Base-by-base conservation (phyloP, 495 filamentous ascomycete species). In the Astrothelium macrocarpum region DNA sequence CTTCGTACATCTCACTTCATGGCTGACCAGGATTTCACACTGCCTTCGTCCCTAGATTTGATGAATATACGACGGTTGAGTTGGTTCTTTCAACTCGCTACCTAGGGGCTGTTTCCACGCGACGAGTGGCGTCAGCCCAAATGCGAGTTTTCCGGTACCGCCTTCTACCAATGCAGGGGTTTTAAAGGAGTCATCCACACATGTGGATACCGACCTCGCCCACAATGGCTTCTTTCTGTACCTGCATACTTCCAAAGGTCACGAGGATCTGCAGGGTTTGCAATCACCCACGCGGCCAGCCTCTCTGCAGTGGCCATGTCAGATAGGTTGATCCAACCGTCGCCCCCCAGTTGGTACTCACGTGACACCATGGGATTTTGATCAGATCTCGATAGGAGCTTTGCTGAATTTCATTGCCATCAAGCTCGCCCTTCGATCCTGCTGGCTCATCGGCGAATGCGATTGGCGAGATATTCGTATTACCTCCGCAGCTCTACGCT, bases 401-500 rank as follows among this genome's bases (percentile, higher is more conserved):
- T 18, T 49, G 43, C 43, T 49, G 43, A 49, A 20, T 20, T 49
- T 49, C 43, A 49, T 49, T 49, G 43, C n/a, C 43, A 49, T 49
- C 43, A 49, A 49, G 43, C 43, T 49, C 43, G 43, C 43, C 43
- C 9, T 49, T 49, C 43, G 43, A 49, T 49, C 43, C 18, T 49
- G 43, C n/a, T 49, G 43, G 43, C 43, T 49, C 43, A 49, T 18
- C 43, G 43, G 43, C 43, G 43, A 49, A 49, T 18, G 43, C 18
- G 43, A 49, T 49, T 49, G 43, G 43, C n/a, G 43, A 49, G 43
- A 5, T 49, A 49, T 49, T 49, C 43, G 43, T 9, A 49, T 18
- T 49, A 18, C 43, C 43, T 49, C 43, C 43, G 43, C 43, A 49
- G 43, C 43, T 49, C 43, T 49, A 49, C 43, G 43, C 43, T 49